Conservation (phyloP, 148 eudicot species). For the Vaccinium darrowii region DNA sequence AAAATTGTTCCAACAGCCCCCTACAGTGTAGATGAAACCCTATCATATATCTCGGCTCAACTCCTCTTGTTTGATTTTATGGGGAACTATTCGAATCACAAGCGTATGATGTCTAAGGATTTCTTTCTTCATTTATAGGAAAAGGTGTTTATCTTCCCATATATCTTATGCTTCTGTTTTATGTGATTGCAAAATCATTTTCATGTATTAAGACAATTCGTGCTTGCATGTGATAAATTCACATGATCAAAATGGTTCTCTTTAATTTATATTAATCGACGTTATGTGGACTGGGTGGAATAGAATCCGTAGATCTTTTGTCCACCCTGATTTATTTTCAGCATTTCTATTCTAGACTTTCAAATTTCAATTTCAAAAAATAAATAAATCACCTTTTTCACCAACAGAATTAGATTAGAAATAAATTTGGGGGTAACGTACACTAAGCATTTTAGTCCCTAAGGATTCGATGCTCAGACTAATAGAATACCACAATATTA, state of each 20-base stretch:
- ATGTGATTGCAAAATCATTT: neutral
- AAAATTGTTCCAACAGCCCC: neutral
- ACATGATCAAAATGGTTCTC: neutral
- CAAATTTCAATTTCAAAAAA: neutral
- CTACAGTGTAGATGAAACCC: neutral
- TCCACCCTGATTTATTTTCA: neutral
- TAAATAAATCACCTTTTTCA: neutral
- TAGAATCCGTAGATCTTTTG: neutral
- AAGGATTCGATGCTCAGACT: neutral
- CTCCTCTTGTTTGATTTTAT: neutral
- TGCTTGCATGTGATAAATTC: neutral
- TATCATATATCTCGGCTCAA: neutral
- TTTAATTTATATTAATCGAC: neutral
- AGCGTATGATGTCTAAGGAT: neutral
- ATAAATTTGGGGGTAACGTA: neutral
- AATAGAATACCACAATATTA: neutral
- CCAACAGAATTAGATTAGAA: neutral
- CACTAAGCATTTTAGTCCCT: neutral
- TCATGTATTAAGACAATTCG: neutral
- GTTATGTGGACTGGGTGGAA: neutral
- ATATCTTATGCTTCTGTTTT: neutral
- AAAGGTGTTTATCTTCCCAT: neutral
- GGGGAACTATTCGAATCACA: neutral
- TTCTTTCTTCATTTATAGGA: neutral
- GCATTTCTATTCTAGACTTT: neutral